Conservation (phyloP, 371 early-diverging fungal genomes). For the Dentiscutata heterogama region DNA sequence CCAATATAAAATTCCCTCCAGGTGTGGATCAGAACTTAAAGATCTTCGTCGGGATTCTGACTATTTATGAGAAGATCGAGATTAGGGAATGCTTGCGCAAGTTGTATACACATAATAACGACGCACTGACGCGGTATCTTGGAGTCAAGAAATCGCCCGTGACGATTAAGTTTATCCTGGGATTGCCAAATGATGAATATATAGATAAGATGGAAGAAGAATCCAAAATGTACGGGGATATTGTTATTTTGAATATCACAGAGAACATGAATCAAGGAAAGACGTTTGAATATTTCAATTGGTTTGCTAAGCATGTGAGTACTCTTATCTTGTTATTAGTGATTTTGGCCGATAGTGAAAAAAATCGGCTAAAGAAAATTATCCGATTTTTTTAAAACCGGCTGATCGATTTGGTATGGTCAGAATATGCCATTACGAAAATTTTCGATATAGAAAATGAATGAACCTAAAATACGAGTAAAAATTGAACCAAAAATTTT, state of each 20-base stretch:
- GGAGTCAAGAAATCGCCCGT: not conserved
- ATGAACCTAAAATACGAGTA: too few species aligned
- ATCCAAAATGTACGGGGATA: constrained; percentile 1
- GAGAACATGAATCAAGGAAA: constrained; percentile 12
- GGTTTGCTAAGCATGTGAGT: constrained; percentile 6
- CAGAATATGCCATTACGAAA: too few species aligned
- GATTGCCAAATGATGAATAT: not conserved
- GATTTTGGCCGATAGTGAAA: too few species aligned
- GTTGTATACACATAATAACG: not conserved
- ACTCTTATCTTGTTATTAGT: not conserved
- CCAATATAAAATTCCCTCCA: not conserved
- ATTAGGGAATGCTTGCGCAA: not conserved
- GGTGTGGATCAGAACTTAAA: constrained; percentile 1
- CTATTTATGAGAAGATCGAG: not conserved
- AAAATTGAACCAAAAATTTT: too few species aligned
- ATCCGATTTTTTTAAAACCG: too few species aligned
- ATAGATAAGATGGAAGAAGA: not conserved
- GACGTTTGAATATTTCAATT: constrained; percentile 6
- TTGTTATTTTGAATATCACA: constrained; percentile 29
- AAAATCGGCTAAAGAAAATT: too few species aligned
- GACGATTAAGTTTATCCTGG: not conserved
- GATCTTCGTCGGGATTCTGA: not conserved
- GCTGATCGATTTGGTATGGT: too few species aligned
- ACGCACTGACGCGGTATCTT: not conserved
- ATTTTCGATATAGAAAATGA: too few species aligned